These are phyloP conservation scores for Podaxis sp. DNA, from an alignment of 768 basidiomycete genomes.

Conservation along the genomic window DNA sequence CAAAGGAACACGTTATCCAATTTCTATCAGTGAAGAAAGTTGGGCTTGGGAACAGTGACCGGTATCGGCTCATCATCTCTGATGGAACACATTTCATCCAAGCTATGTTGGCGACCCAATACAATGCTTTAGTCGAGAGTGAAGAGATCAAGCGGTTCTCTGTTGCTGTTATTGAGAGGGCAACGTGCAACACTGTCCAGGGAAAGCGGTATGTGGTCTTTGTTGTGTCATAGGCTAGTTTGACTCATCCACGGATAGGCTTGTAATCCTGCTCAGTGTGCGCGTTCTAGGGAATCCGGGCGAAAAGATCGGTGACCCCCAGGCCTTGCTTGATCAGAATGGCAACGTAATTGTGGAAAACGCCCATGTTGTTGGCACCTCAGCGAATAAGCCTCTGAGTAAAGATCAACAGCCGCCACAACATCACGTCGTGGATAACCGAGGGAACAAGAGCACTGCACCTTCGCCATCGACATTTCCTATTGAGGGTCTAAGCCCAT, in stretches of 20 bases:
- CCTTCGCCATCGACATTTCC: slow-evolving; percentile 51
- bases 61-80: slow-evolving; percentile 81
- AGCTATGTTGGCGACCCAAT: slow-evolving; percentile 91
- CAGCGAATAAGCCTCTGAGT: slow-evolving; percentile 13
- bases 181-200: slow-evolving; percentile 81
- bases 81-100: slow-evolving; percentile 87
- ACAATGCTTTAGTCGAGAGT: slow-evolving; percentile 70
- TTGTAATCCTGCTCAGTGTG: slow-evolving; percentile 76
- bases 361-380: slow-evolving; percentile 20
- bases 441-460: neutral
- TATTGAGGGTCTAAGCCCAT: slow-evolving; percentile 92
- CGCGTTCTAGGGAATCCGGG: slow-evolving; percentile 46
- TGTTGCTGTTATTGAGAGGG: slow-evolving; percentile 65
- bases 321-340: slow-evolving; percentile 27
- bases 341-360: slow-evolving; percentile 15
- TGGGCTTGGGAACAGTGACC: slow-evolving; percentile 37
- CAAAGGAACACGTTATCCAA: slow-evolving; percentile 57
- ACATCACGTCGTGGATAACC: neutral
- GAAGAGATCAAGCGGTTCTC: slow-evolving; percentile 60
- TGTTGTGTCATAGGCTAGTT: neutral
- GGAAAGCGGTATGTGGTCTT: slow-evolving; percentile 63
- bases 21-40: slow-evolving; percentile 84
- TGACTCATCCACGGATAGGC: slow-evolving; percentile 34
- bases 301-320: slow-evolving; percentile 72
- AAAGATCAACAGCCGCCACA: slow-evolving; percentile 10